Base-by-base conservation (phyloP, 2,329 filamentous ascomycete species). In the Epichloe typhina region DNA sequence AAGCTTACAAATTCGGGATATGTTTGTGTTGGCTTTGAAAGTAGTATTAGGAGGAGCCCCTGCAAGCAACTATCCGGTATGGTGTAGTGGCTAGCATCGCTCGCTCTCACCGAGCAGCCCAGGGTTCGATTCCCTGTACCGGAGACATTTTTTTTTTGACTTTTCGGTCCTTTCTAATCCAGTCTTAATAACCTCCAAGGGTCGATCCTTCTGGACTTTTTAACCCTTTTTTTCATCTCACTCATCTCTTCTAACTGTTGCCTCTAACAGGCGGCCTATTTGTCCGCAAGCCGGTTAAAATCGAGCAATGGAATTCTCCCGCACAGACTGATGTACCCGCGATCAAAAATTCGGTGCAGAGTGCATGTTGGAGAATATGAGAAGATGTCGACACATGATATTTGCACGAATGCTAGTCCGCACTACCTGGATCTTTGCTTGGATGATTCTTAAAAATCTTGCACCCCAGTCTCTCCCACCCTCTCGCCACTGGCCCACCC, bases 391-490 rank as follows among this genome's bases (percentile, higher is more conserved):
- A 39, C 13, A 39, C 33, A 40, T 26, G 35, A 37, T 37, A 37
- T n/a, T 7, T 37, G 36, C 36, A 13, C 36, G 5, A 15, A n/a
- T 37, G 4, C 11, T n/a, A 17, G 19, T 21, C 19, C 19, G 19
- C 3, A 37, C 12, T 2, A 37, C 15, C 15, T n/a, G 6, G 2
- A 38, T 38, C 13, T n/a, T n/a, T 38, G 7, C 36, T 38, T n/a
- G 36, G 15, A 38, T n/a, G 36, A 38, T n/a, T 38, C 7, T 75
- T 64, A 88, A 59, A 80, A 88, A 62, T 88, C 84, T 59, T 87
- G 84, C 21, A 88, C 65, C 0, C 84, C 84, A 19, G 84, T 88
- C 65, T 88, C 80, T 3, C 83, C 82, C 6, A 63, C 64, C 12
- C 63, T 65, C 2, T 72, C 73, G 39, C 71, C 70, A 33, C 48